These are phyloP conservation scores for Lodderomyces parapsilosis DNA, from an alignment of 1,139 yeast genomes.

Conservation along the genomic window DNA sequence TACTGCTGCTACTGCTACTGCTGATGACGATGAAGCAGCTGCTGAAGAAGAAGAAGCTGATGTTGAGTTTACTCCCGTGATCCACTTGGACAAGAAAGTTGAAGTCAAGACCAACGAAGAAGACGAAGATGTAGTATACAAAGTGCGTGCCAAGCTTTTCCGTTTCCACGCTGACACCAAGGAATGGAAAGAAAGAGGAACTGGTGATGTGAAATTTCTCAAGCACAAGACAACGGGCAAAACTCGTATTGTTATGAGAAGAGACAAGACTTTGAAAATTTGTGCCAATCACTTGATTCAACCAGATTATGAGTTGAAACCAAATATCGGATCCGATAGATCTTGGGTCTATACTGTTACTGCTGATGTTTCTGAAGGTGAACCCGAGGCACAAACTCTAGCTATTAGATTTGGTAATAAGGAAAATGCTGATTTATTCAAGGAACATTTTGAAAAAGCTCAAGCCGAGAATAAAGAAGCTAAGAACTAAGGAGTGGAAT, in stretches of 20 bases:
- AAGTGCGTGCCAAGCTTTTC: conserved; percentile 92
- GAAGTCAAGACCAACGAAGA: conserved; percentile 98
- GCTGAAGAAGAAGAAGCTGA: conserved; percentile 91
- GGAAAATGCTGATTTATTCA: conserved; percentile 95
- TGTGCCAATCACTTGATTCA: conserved; percentile 95
- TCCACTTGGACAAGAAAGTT: conserved; percentile 82
- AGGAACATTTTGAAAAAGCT: conserved; percentile 76
- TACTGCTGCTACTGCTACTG: conserved; percentile 45
- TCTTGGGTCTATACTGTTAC: conserved; percentile 97
- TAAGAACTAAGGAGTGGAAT: conserved; percentile 1
- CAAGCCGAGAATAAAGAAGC: conserved; percentile 10
- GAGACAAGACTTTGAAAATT: conserved; percentile 96
- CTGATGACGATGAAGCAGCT: conserved; percentile 48
- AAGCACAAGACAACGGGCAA: conserved; percentile 82
- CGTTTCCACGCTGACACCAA: conserved; percentile 78
- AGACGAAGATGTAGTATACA: conserved; percentile 83
- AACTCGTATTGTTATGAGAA: conserved; percentile 93
- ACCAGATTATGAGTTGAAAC: conserved; percentile 80
- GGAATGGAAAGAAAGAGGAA: conserved; percentile 99
- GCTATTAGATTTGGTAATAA: conserved; percentile 97
- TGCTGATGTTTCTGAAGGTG: conserved; percentile 94
- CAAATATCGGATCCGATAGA: conserved; percentile 96
- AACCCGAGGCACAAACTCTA: conserved; percentile 91
- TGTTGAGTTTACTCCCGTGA: conserved; percentile 95
- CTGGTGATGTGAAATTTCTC: conserved; percentile 95